Evolutionary conservation across 192 early-diverging fungal genomes (phyloP).

Genomic region (Geosiphon pyriformis): DNA sequence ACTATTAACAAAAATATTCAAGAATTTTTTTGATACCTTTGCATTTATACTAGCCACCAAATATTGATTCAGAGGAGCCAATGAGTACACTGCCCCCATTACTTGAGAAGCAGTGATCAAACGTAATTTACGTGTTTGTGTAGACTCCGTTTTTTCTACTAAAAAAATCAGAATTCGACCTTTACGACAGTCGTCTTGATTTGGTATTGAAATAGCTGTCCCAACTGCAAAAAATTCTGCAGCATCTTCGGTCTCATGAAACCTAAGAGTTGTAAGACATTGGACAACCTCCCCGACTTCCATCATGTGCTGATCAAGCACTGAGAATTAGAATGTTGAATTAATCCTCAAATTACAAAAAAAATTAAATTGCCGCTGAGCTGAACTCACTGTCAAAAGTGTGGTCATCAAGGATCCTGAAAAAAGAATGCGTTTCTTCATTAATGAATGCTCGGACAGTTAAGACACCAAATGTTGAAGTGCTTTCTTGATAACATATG

Average conservation of each 20-base stretch:
- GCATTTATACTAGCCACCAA: slow-evolving; percentile 66
- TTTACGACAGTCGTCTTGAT: slow-evolving; percentile 55
- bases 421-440: slow-evolving; percentile 2
- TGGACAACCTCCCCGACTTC: slow-evolving; percentile 35
- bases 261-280: slow-evolving; percentile 39
- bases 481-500: slow-evolving; percentile 55
- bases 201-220: slow-evolving; percentile 55
- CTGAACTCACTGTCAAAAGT: slow-evolving; percentile 61
- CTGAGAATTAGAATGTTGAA: slow-evolving; percentile 9
- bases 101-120: slow-evolving; percentile 46
- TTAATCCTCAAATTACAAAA: too few relatives aligned
- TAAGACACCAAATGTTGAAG: slow-evolving; percentile 59
- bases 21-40: slow-evolving; percentile 34
- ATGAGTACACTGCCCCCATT: slow-evolving; percentile 59
- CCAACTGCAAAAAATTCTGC: slow-evolving; percentile 65
- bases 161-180: slow-evolving; percentile 69
- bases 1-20: background rate
- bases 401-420: slow-evolving; percentile 67
- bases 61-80: slow-evolving; percentile 55
- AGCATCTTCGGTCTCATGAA: slow-evolving; percentile 29
- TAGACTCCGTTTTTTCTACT: slow-evolving; percentile 32
- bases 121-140: slow-evolving; percentile 38
- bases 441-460: slow-evolving; percentile 30
- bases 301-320: slow-evolving; percentile 6
- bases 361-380: background rate